Conservation (phyloP, 2,329 filamentous ascomycete genomes). For the Penicillium sumatraense region DNA sequence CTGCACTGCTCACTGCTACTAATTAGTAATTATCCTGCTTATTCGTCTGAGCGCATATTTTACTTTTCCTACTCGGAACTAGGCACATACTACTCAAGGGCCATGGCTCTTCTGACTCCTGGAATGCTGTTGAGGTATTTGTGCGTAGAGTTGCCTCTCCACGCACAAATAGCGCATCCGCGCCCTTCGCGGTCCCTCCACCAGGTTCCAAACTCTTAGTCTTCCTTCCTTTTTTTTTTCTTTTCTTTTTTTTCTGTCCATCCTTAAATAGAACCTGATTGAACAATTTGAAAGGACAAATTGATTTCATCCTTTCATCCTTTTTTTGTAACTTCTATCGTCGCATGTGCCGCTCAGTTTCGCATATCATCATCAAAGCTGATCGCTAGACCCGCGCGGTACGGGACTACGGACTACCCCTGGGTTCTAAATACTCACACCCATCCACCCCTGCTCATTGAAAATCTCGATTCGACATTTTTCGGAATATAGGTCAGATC, state of each 20-base stretch:
- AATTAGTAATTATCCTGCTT: too few relatives aligned
- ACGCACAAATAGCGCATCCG: slow-evolving; percentile 41
- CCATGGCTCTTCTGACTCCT: slow-evolving; percentile 14
- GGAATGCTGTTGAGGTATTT: slow-evolving; percentile 39
- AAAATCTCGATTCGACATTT: background rate
- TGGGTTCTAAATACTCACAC: slow-evolving; percentile 3
- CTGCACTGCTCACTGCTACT: too few relatives aligned
- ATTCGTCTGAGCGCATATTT: too few relatives aligned
- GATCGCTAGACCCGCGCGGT: slow-evolving; percentile 11
- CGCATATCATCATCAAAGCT: slow-evolving; percentile 12
- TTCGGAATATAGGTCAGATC: background rate
- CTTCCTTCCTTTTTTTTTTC: slow-evolving; percentile 11
- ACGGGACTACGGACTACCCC: too few relatives aligned
- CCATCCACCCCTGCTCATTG: background rate
- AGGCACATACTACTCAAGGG: slow-evolving; percentile 16
- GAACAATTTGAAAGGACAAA: background rate
- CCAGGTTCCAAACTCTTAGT: slow-evolving; percentile 18
- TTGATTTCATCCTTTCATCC: background rate
- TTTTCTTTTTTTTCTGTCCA: too few relatives aligned
- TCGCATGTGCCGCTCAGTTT: slow-evolving; percentile 7
- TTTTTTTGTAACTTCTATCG: slow-evolving; percentile 7
- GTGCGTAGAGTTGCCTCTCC: slow-evolving; percentile 34
- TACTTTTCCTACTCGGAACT: background rate
- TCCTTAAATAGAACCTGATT: background rate
- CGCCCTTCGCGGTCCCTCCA: slow-evolving; percentile 15